A percentile compares a stretch with the other conserved stretches of the same genome.
These are phyloP conservation scores for Asterella californica DNA, from an alignment of 225 moss, liverwort and hornwort species.

Conservation along the genomic window DNA sequence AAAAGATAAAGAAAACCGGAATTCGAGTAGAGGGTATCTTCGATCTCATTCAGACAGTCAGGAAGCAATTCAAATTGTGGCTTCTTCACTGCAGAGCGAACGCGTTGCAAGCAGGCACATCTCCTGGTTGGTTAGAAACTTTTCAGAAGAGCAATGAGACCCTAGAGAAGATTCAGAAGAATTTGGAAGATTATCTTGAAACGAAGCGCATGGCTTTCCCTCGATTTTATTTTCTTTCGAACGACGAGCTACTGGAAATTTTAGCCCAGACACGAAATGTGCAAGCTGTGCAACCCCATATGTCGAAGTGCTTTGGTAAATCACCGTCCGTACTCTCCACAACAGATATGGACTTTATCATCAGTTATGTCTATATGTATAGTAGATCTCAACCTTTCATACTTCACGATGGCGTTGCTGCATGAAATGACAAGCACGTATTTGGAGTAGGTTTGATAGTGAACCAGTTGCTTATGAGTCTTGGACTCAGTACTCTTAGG, in stretches of 20 bases:
- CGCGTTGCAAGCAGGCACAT: slow-evolving; percentile 82
- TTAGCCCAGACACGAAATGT: slow-evolving; percentile 93
- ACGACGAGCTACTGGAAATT: slow-evolving; percentile 84
- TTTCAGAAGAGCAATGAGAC: slow-evolving; percentile 86
- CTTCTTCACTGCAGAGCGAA: slow-evolving; percentile 57
- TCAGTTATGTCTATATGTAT: neutral
- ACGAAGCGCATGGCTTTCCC: slow-evolving; percentile 99
- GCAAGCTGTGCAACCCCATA: slow-evolving; percentile 92
- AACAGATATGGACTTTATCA: neutral
- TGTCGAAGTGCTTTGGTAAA: slow-evolving; percentile 90
- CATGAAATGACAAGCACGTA: neutral
- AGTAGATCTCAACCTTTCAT: too few species aligned
- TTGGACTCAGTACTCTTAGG: too few species aligned
- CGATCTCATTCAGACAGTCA: neutral
- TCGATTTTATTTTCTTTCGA: slow-evolving; percentile 85
- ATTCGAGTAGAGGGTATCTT: neutral
- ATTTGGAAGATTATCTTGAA: slow-evolving; percentile 89
- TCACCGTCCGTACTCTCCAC: neutral
- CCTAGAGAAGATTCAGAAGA: slow-evolving; percentile 90
- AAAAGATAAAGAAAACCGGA: neutral
- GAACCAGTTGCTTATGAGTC: neutral
- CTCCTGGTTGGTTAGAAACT: slow-evolving; percentile 78
- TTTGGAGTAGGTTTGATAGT: neutral
- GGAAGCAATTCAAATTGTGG: neutral
- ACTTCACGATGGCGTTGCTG: neutral